A percentile compares a stretch with the other conserved stretches of the same genome.
phyloP scores from a whole-genome alignment of 352 stramenopile species.

The Saprolegnia diclina region DNA sequence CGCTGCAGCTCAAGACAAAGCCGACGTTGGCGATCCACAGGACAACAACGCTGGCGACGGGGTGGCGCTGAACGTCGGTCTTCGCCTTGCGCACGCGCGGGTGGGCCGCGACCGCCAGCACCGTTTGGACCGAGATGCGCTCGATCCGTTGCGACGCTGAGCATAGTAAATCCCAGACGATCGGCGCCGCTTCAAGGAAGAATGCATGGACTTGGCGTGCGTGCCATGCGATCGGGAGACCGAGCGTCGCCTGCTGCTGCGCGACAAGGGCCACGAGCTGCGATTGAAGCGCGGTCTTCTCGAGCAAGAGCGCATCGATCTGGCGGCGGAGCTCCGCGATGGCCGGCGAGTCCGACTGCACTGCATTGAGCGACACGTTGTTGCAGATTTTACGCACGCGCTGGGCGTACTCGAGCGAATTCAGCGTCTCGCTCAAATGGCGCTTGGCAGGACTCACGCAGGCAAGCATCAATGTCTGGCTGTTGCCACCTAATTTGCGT shows the following conservation, averaged over 20 bases:
- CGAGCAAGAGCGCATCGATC: conserved; percentile 27
- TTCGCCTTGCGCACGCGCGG: neutral
- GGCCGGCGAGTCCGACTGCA: conserved; percentile 54
- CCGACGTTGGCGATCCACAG: neutral
- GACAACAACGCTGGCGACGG: neutral
- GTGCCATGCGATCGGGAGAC: too few species aligned
- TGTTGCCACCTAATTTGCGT: conserved; percentile 57
- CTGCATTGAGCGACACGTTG: conserved; percentile 91
- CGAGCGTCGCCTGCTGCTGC: too few species aligned
- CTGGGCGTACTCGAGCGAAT: conserved; percentile 92
- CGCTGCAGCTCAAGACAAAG: neutral
- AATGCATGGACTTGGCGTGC: too few species aligned
- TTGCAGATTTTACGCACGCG: conserved; percentile 98
- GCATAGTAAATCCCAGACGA: neutral
- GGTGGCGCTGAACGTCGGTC: neutral
- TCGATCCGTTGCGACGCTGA: neutral
- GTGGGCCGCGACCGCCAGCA: neutral
- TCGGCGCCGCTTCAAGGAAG: too few species aligned
- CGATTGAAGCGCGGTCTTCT: too few species aligned
- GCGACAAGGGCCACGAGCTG: too few species aligned
- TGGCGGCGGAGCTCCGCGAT: conserved; percentile 65
- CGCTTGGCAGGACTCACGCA: conserved; percentile 69
- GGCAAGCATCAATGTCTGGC: conserved; percentile 88
- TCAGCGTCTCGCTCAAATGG: conserved; percentile 92
- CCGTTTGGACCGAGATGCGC: neutral